A percentile compares a stretch with the other conserved stretches of the same genome.
These are phyloP conservation scores for Phycomyces nitens DNA, from an alignment of 192 early-diverging fungal genomes.

Conservation along the genomic window DNA sequence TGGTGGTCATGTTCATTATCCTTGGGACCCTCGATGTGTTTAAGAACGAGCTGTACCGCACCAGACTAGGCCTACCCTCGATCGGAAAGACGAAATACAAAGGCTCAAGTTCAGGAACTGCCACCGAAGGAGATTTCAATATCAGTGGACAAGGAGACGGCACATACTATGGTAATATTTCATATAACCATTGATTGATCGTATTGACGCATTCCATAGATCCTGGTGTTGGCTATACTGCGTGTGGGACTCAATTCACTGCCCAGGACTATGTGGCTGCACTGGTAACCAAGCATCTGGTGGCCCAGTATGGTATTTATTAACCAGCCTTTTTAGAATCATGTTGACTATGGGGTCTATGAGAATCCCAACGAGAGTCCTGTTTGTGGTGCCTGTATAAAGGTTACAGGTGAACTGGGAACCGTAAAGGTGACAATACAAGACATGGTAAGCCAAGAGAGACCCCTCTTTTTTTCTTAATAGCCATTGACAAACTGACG, in stretches of 20 bases:
- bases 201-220: conserved; percentile 9
- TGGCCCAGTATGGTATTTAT: background rate
- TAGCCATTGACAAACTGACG: no score
- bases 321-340: conserved; percentile 41
- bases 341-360: conserved; percentile 46
- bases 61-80: conserved; percentile 6
- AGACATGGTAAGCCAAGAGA: conserved; percentile 44
- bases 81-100: conserved; percentile 22
- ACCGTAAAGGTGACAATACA: conserved; percentile 46
- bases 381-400: conserved; percentile 50
- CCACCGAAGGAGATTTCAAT: conserved; percentile 22
- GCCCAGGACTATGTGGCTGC: conserved; percentile 31
- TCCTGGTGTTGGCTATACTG: conserved; percentile 26
- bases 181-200: background rate
- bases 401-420: conserved; percentile 47
- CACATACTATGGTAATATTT: conserved; percentile 45
- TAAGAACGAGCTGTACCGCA: conserved; percentile 14
- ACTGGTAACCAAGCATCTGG: conserved; percentile 30
- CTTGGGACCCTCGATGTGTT: conserved; percentile 18
- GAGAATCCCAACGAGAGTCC: conserved; percentile 39
- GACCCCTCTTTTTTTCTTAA: background rate
- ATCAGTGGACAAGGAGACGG: conserved; percentile 43
- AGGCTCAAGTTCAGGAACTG: conserved; percentile 29
- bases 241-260: conserved; percentile 26
- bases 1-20: conserved; percentile 26